Percentiles rank a stretch among this genome's conserved stretches.
Conservation (phyloP, 495 filamentous ascomycete genomes). For the Chaetomium cochliodes region DNA sequence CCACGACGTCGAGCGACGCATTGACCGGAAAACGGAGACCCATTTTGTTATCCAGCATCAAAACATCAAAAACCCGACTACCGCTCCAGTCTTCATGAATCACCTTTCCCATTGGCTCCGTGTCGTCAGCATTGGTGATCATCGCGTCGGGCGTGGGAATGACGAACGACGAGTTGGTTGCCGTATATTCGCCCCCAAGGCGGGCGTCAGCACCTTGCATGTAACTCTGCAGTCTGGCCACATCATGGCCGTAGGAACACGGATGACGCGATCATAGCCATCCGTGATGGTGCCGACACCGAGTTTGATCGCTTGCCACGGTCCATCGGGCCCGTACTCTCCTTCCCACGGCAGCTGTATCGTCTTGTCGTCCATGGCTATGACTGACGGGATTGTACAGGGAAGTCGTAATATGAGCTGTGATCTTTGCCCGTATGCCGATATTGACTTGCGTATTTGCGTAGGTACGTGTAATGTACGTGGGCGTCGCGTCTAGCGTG, state of each 20-base stretch:
- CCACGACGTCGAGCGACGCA: background rate
- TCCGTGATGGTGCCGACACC: conserved; percentile 18
- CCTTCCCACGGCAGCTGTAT: background rate
- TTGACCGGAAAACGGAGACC: too few relatives aligned
- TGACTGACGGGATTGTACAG: background rate
- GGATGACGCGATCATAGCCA: too few relatives aligned
- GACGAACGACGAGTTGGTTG: background rate
- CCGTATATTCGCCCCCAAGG: conserved; percentile 9
- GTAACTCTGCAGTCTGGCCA: conserved; percentile 16
- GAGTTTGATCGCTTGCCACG: conserved; percentile 36
- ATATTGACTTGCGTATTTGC: background rate
- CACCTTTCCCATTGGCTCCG: too few relatives aligned
- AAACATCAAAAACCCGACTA: background rate
- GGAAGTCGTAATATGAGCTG: background rate
- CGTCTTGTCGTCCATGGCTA: background rate
- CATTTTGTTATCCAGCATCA: background rate
- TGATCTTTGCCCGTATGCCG: background rate
- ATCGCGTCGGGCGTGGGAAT: too few relatives aligned
- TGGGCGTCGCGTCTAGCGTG: background rate
- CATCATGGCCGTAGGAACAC: background rate
- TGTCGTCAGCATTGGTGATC: too few relatives aligned
- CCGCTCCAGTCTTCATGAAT: background rate
- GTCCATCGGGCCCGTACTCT: conserved; percentile 36
- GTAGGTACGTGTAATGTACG: background rate
- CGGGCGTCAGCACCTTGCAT: conserved; percentile 4